Conservation (phyloP, 2,329 filamentous ascomycete species). For the Septoria linicola region DNA sequence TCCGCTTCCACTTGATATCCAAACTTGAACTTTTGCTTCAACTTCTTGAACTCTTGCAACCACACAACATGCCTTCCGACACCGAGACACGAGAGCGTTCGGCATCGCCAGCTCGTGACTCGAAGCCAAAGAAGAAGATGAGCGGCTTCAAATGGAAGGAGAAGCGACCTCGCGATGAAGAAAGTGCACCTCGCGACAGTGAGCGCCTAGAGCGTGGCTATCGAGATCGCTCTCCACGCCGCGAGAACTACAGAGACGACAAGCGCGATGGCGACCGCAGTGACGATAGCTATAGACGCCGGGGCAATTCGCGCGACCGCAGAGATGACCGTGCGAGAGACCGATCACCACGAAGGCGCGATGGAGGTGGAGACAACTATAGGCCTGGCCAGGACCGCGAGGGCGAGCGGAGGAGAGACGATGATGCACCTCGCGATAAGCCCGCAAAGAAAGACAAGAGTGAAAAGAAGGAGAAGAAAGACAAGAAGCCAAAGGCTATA, state of each 20-base stretch:
- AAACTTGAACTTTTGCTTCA: neutral
- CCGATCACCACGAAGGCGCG: slow-evolving; percentile 35
- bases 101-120: slow-evolving; percentile 34
- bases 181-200: slow-evolving; percentile 22
- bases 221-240: slow-evolving; percentile 36
- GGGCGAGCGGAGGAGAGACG: slow-evolving; percentile 10
- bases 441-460: slow-evolving; percentile 12
- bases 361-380: slow-evolving; percentile 42
- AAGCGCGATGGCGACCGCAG: slow-evolving; percentile 18
- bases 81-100: slow-evolving; percentile 26
- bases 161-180: slow-evolving; percentile 31
- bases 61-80: slow-evolving; percentile 22
- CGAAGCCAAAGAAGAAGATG: slow-evolving; percentile 34
- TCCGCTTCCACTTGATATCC: neutral
- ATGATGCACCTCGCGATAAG: slow-evolving; percentile 7
- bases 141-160: slow-evolving; percentile 42
- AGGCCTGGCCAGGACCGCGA: slow-evolving; percentile 30
- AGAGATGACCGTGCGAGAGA: slow-evolving; percentile 26
- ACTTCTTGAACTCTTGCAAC: neutral
- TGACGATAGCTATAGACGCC: slow-evolving; percentile 13
- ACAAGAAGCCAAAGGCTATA: slow-evolving; percentile 25
- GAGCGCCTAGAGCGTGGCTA: slow-evolving; percentile 37
- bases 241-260: slow-evolving; percentile 31
- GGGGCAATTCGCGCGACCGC: no score
- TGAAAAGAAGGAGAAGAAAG: slow-evolving; percentile 32